Conservation (phyloP, 2,329 filamentous ascomycete genomes). For the Colletotrichum sp. region DNA sequence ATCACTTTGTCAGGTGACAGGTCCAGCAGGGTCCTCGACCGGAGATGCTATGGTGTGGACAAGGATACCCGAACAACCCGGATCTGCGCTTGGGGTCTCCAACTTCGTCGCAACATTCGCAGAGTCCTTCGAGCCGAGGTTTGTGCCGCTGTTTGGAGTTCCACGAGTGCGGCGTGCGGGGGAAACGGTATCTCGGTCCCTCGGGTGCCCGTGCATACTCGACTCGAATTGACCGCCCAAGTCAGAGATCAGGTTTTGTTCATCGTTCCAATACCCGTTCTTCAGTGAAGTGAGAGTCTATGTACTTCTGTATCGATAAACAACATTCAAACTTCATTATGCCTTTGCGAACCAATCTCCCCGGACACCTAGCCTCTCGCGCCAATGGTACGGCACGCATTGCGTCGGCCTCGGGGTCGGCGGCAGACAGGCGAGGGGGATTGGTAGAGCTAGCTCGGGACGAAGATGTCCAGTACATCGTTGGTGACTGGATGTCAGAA, state of each 20-base stretch:
- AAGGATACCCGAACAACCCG: background rate
- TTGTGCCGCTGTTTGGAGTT: background rate
- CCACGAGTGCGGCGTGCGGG: background rate
- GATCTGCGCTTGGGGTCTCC: background rate
- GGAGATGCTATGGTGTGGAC: background rate
- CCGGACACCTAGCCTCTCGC: background rate
- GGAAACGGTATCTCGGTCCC: background rate
- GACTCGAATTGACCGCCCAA: background rate
- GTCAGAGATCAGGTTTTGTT: background rate
- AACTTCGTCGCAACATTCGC: background rate
- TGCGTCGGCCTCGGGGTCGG: slow-evolving; percentile 33
- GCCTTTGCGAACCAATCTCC: background rate
- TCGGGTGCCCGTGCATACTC: background rate
- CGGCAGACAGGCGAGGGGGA: slow-evolving; percentile 28
- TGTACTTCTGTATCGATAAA: background rate
- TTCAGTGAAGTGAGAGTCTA: background rate
- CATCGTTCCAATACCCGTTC: background rate
- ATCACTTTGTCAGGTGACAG: background rate
- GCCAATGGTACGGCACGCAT: slow-evolving; percentile 24
- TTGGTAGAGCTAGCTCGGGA: slow-evolving; percentile 26
- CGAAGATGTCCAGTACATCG: slow-evolving; percentile 39
- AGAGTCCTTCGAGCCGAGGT: background rate
- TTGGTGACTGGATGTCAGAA: slow-evolving; percentile 45
- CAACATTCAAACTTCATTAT: background rate
- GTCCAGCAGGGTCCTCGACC: background rate